Conservation (phyloP, 2,329 filamentous ascomycete genomes). For the Akanthomyces uredinophilus region DNA sequence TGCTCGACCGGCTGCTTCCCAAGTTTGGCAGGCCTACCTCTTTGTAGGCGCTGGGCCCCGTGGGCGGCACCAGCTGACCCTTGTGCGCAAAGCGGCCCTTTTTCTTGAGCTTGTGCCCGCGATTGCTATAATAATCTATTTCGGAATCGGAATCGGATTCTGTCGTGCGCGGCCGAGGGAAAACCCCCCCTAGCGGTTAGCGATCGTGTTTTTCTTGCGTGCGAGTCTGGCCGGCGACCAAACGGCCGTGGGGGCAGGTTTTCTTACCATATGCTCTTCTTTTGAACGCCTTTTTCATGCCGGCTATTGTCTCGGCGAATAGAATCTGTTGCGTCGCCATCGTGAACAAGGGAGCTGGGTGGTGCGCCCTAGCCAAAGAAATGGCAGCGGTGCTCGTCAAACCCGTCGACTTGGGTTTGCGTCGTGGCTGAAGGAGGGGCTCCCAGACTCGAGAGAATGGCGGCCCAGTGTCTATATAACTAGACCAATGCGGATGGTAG, state of each 20-base stretch:
- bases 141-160: slow-evolving; percentile 75
- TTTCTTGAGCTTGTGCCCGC: slow-evolving; percentile 75
- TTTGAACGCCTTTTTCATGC: slow-evolving; percentile 64
- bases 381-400: background rate
- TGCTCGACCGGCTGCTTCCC: background rate
- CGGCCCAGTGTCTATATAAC: background rate
- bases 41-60: slow-evolving; percentile 64
- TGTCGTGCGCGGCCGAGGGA: slow-evolving; percentile 29
- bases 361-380: background rate
- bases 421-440: background rate
- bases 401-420: background rate
- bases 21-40: slow-evolving; percentile 46
- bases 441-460: background rate
- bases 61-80: slow-evolving; percentile 62
- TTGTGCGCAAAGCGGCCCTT: slow-evolving; percentile 65
- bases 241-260: background rate
- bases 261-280: slow-evolving; percentile 55
- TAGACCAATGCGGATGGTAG: background rate
- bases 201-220: slow-evolving; percentile 8
- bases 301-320: slow-evolving; percentile 61
- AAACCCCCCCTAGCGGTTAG: slow-evolving; percentile 21
- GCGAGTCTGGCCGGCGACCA: slow-evolving; percentile 4
- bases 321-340: slow-evolving; percentile 54
- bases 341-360: slow-evolving; percentile 15
- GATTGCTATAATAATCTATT: slow-evolving; percentile 65